These are phyloP conservation scores for Triticum aestivum DNA, from an alignment of 176 grass and related monocot species.

Conservation along the genomic window IWGSC_CS_RefSeq_v2.1 NC_057803.1:620851862-620852361, in stretches of 20 bases:
- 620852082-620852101: neutral
- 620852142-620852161: neutral
- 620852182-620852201: constrained; percentile 17
- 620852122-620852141: neutral
- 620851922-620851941: constrained; percentile 66
- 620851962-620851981: constrained; percentile 29
- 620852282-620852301: neutral
- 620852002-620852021: neutral
- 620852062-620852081: constrained; percentile 28
- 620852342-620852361: neutral
- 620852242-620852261: neutral
- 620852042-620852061: neutral
- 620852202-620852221: neutral
- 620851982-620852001: neutral
- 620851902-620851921: constrained; percentile 74
- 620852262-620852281: neutral
- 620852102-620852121: neutral
- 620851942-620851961: constrained; percentile 83
- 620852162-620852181: constrained; percentile 10
- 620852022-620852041: neutral
- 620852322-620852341: neutral
- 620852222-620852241: neutral
- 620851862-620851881: constrained; percentile 12
- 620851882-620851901: constrained; percentile 33
- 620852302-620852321: neutral